Evolutionary conservation across 306 rosid species (phyloP).

Genomic region (Crataegus laevigata): DNA sequence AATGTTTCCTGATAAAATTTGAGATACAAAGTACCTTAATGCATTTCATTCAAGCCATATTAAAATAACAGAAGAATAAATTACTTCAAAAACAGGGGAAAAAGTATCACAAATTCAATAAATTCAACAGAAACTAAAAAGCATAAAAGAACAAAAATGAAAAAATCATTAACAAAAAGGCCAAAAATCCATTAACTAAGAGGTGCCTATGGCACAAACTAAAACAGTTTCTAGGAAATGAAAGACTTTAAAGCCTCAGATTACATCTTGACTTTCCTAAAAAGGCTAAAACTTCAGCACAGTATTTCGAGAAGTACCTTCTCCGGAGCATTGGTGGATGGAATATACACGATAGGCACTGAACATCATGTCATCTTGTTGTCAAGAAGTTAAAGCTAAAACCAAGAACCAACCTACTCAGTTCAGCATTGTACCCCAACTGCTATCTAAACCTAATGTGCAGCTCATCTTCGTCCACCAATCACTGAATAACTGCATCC

Average conservation of each 20-base stretch:
- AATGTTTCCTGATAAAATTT: not conserved
- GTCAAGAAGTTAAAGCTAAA: conserved; percentile 49
- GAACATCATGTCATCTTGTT: conserved; percentile 21
- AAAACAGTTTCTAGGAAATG: conserved; percentile 21
- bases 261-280: conserved; percentile 43
- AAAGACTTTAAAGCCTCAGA: conserved; percentile 45
- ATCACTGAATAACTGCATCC: conserved; percentile 3
- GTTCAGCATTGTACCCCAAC: conserved; percentile 48
- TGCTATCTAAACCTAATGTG: conserved; percentile 38
- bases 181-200: conserved; percentile 28
- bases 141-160: conserved; percentile 8
- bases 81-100: not conserved
- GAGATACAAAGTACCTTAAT: not conserved
- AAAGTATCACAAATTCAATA: conserved; percentile 13
- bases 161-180: conserved; percentile 24
- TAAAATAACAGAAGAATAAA: not conserved
- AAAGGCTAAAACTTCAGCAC: conserved; percentile 36
- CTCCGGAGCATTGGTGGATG: conserved; percentile 44
- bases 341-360: conserved; percentile 54
- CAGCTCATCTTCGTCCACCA: conserved; percentile 20
- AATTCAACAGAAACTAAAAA: conserved; percentile 18
- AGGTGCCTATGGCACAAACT: conserved; percentile 20
- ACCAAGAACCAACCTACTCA: conserved; percentile 41
- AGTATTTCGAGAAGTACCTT: conserved; percentile 38
- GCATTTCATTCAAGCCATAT: not conserved